Conservation (phyloP, 1,284 basidiomycete species). For the Fomitopsis pinicola region DNA sequence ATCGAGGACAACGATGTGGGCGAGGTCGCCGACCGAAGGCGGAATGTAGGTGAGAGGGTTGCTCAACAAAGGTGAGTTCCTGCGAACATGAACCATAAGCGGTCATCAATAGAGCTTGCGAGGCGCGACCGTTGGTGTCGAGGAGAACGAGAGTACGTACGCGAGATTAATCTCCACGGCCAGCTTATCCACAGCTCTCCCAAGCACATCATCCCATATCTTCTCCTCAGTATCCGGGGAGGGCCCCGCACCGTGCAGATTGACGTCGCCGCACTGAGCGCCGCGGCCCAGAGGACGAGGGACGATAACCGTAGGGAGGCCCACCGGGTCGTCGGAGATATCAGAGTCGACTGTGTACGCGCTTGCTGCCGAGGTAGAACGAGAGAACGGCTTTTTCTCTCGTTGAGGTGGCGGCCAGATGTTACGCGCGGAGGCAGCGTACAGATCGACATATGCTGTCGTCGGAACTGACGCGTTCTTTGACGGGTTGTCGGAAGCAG, state of each 20-base stretch:
- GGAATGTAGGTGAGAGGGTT: constrained; percentile 35
- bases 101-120: background rate
- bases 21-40: constrained; percentile 35
- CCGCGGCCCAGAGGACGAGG: background rate
- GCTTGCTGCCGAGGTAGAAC: constrained; percentile 9
- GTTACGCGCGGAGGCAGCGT: constrained; percentile 17
- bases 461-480: background rate
- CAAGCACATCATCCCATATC: constrained; percentile 18
- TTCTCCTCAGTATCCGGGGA: constrained; percentile 7
- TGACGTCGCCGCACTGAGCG: background rate
- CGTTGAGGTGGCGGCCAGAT: constrained; percentile 17
- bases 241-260: background rate
- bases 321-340: background rate
- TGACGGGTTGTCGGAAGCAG: background rate
- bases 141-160: constrained; percentile 8
- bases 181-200: constrained; percentile 17
- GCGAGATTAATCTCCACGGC: constrained; percentile 18
- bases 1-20: constrained; percentile 34
- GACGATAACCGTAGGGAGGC: no score
- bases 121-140: background rate
- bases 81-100: background rate
- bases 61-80: background rate
- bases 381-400: constrained; percentile 13
- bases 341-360: background rate
- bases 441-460: constrained; percentile 9